Evolutionary conservation across 2,329 filamentous ascomycete species (phyloP), one percentile per base, ranked within the genome.

Genomic region (Paecilomyces dactylethromorphus): DNA sequence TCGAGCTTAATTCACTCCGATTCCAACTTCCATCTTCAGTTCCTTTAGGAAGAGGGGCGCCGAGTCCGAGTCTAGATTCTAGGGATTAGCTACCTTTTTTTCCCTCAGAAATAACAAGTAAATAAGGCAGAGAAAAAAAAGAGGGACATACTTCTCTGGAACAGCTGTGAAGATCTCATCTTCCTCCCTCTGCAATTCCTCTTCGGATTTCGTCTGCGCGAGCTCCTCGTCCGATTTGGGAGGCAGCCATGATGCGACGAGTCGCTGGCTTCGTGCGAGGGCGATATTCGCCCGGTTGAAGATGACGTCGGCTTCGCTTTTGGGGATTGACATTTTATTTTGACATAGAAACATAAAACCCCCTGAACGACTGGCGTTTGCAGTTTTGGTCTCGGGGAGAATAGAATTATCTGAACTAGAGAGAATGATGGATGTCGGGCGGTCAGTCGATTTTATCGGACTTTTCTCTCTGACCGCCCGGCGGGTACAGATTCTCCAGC

Each of bases 201-300:
- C 72, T 35, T 77, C 70, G 21, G 77, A 70, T 63, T 77, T 78
- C 56, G 68, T 64, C 60, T 72, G 67, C 56, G 69, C 64, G 54
- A 69, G 63, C 54, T 78, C 75, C 22, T 74, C 69, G n/a, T 69
- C 58, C 5, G 76, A 69, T 58, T 73, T 74, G n/a, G 79, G 70
- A 12, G 81, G 81, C 31, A 86, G 78, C 81, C 82, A 82, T 63
- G 83, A 84, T 55, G 81, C 76, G 60, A 86, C 74, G 18, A 84
- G 72, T 33, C 78, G 78, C 63, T 84, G 81, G 55, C 78, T 79
- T 57, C 80, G 79, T 6, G 83, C 81, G 10, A 84, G 71, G 3
- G 78, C 77, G 53, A 86, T 76, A 61, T 79, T 82, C 32, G 81
- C 75, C 56, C 77, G 75, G 64, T 84, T 85, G 56, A 81, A 77